phyloP scores from a whole-genome alignment of 73 alveolate species.

The Paramecium sexaurelia region DNA sequence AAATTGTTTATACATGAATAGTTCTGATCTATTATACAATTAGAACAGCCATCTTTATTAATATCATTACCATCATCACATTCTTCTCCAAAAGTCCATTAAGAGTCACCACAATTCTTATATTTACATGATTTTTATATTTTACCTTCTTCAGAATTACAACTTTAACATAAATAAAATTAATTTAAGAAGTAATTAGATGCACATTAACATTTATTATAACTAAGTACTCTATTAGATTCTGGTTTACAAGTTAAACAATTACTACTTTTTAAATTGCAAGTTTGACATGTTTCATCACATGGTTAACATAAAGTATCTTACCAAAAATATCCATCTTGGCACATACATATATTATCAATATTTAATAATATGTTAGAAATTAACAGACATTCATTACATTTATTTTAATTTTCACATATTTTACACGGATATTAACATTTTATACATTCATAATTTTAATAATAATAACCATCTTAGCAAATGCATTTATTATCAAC shows the following conservation, averaged over 20 bases:
- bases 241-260: neutral
- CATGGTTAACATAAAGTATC: neutral
- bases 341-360: neutral
- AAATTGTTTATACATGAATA: neutral
- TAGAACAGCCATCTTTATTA: slow-evolving; percentile 76
- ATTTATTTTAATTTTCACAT: neutral
- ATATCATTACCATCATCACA: slow-evolving; percentile 81
- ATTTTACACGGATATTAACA: neutral
- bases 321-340: neutral
- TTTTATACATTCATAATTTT: neutral
- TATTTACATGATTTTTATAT: neutral
- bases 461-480: neutral
- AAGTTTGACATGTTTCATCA: neutral
- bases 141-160: neutral
- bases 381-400: neutral
- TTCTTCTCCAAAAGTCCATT: slow-evolving; percentile 35
- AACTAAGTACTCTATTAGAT: neutral
- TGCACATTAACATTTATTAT: neutral
- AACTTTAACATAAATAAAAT: neutral
- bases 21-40: slow-evolving; percentile 64
- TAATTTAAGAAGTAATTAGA: neutral
- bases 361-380: neutral
- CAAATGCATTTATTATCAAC: neutral
- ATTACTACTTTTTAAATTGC: neutral
- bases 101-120: slow-evolving; percentile 39